Percentiles rank a stretch among this genome's conserved stretches.
Evolutionary conservation across 2,329 filamentous ascomycete species (phyloP).

Genomic region (Grosmannia clavigera): DNA sequence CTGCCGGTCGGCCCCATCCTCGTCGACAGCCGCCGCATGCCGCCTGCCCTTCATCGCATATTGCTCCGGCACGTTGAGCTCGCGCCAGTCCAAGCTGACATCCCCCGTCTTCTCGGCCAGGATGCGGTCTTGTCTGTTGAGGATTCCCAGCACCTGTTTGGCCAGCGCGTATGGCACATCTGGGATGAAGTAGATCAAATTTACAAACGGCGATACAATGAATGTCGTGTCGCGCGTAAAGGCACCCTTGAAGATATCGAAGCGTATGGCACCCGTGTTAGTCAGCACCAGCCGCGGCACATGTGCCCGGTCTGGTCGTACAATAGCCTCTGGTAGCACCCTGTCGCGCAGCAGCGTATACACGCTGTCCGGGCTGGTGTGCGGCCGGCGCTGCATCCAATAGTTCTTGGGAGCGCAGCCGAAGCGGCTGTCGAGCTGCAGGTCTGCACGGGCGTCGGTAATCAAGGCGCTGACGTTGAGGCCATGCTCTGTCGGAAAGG

Average conservation of each 20-base stretch:
- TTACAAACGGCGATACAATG: conserved; percentile 79
- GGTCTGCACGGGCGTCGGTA: conserved; percentile 49
- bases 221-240: conserved; percentile 84
- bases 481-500: conserved; percentile 67
- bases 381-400: conserved; percentile 72
- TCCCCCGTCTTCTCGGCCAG: conserved; percentile 19
- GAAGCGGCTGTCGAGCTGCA: conserved; percentile 60
- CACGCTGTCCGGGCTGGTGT: conserved; percentile 62
- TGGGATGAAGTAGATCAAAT: conserved; percentile 61
- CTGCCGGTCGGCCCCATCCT: conserved; percentile 15
- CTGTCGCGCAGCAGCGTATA: conserved; percentile 68
- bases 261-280: conserved; percentile 86
- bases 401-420: conserved; percentile 75
- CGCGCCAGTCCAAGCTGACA: conserved; percentile 26
- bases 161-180: conserved; percentile 73
- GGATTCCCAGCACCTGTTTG: conserved; percentile 47
- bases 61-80: conserved; percentile 39
- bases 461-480: conserved; percentile 61
- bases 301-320: conserved; percentile 32
- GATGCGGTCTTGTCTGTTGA: conserved; percentile 44
- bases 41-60: conserved; percentile 5
- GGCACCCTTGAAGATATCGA: conserved; percentile 85
- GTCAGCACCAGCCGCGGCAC: conserved; percentile 59
- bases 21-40: neutral
- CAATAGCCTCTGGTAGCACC: conserved; percentile 57